Evolutionary conservation across 352 stramenopile species (phyloP).

Genomic region (Pseudoperonospora humuli): DNA sequence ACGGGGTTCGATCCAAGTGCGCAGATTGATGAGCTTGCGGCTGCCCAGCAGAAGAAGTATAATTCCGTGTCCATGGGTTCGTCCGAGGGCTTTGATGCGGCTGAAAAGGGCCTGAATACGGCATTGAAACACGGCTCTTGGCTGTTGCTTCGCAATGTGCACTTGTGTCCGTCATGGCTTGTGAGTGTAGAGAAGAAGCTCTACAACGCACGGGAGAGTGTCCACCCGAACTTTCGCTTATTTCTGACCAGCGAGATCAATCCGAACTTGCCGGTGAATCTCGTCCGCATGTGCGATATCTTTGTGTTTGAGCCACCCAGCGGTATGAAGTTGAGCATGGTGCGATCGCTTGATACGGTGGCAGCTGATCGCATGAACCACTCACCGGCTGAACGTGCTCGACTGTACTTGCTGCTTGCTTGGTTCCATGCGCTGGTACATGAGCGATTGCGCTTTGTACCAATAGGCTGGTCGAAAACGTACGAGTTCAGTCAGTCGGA

Average conservation of each 20-base stretch:
- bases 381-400: constrained; percentile 76
- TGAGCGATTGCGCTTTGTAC: constrained; percentile 96
- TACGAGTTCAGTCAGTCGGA: constrained; percentile 99
- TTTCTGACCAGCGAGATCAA: constrained; percentile 99
- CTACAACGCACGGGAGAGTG: constrained; percentile 71
- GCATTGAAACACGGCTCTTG: constrained; percentile 95
- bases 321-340: constrained; percentile 96
- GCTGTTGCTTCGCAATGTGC: constrained; percentile 98
- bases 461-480: constrained; percentile 96
- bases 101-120: constrained; percentile 91
- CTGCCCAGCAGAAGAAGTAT: constrained; percentile 88
- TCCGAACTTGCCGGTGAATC: constrained; percentile 91
- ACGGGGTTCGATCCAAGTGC: constrained; percentile 97
- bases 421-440: constrained; percentile 98
- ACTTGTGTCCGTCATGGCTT: constrained; percentile 98
- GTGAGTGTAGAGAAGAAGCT: constrained; percentile 96
- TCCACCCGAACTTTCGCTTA: constrained; percentile 74
- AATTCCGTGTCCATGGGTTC: constrained; percentile 98
- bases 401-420: constrained; percentile 95
- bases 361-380: constrained; percentile 88
- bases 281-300: constrained; percentile 95
- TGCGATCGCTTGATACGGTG: constrained; percentile 92
- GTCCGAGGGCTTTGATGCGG: constrained; percentile 92
- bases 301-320: constrained; percentile 97
- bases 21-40: constrained; percentile 93